Evolutionary conservation across 352 stramenopile genomes (phyloP).

Genomic region (Phytophthora tubulina): DNA sequence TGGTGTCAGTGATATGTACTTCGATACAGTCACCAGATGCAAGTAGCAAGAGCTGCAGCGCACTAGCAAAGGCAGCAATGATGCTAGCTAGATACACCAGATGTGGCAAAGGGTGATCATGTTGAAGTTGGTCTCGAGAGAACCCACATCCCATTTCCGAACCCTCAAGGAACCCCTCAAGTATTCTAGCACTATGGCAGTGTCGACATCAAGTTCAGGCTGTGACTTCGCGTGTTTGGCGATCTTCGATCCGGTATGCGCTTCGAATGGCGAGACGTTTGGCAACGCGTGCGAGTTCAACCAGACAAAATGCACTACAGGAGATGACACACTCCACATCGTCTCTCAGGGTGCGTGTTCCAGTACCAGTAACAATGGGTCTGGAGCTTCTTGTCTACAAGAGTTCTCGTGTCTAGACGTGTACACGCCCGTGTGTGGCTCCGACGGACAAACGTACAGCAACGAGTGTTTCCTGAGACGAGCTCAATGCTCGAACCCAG

Average conservation of each 20-base stretch:
- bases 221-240: constrained; percentile 35
- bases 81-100: no score
- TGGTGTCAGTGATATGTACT: no score
- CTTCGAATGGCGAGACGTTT: constrained; percentile 66
- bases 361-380: constrained; percentile 13
- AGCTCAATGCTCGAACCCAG: constrained; percentile 37
- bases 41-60: no score
- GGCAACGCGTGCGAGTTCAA: constrained; percentile 61
- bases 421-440: constrained; percentile 54
- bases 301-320: constrained; percentile 45
- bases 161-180: constrained; percentile 2
- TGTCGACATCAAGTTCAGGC: not conserved
- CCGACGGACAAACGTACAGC: constrained; percentile 55
- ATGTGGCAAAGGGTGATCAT: no score
- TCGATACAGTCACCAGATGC: no score
- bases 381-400: constrained; percentile 14
- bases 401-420: constrained; percentile 42
- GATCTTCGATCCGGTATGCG: constrained; percentile 58
- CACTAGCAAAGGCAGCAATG: no score
- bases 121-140: constrained; percentile 1
- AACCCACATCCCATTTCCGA: constrained; percentile 22
- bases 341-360: constrained; percentile 36
- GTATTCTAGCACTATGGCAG: not conserved
- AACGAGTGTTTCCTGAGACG: constrained; percentile 51
- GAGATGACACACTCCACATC: constrained; percentile 36